A percentile compares a stretch with the other conserved stretches of the same genome.
These are phyloP conservation scores for Mycocentrospora acerina DNA, from an alignment of 2,329 filamentous ascomycete species.

Conservation along the genomic window DNA sequence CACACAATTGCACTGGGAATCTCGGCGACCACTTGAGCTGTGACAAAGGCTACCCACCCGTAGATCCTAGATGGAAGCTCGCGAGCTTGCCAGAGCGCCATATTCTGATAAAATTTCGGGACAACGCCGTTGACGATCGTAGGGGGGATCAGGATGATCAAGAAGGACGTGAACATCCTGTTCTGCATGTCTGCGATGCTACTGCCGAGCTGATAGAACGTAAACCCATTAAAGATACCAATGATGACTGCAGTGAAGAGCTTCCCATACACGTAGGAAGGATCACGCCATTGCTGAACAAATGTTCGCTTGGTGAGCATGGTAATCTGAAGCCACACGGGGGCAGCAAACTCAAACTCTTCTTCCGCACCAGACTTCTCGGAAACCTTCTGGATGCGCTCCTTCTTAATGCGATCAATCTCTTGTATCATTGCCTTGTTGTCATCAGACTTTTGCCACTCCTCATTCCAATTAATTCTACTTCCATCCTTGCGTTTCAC, in stretches of 20 bases:
- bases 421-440: conserved; percentile 61
- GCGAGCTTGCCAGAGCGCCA: conserved; percentile 70
- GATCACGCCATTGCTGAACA: conserved; percentile 72
- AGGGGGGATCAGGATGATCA: conserved; percentile 62
- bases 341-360: conserved; percentile 65
- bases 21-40: conserved; percentile 71
- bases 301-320: conserved; percentile 72
- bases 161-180: conserved; percentile 72
- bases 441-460: conserved; percentile 69
- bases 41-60: conserved; percentile 73
- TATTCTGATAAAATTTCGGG: conserved; percentile 76
- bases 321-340: conserved; percentile 62
- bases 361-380: conserved; percentile 12
- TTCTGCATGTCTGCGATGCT: conserved; percentile 70
- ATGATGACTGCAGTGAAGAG: conserved; percentile 71
- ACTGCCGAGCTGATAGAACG: conserved; percentile 70
- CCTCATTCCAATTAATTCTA: conserved; percentile 70
- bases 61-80: conserved; percentile 76
- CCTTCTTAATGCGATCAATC: conserved; percentile 64
- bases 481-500: conserved; percentile 56
- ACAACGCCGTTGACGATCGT: conserved; percentile 73
- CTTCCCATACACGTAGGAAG: conserved; percentile 75
- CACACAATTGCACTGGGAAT: conserved; percentile 69
- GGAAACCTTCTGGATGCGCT: conserved; percentile 54
- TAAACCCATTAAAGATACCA: conserved; percentile 78